phyloP scores from a whole-genome alignment of 257 asterid species.

The Nicotiana benthamiana region DNA sequence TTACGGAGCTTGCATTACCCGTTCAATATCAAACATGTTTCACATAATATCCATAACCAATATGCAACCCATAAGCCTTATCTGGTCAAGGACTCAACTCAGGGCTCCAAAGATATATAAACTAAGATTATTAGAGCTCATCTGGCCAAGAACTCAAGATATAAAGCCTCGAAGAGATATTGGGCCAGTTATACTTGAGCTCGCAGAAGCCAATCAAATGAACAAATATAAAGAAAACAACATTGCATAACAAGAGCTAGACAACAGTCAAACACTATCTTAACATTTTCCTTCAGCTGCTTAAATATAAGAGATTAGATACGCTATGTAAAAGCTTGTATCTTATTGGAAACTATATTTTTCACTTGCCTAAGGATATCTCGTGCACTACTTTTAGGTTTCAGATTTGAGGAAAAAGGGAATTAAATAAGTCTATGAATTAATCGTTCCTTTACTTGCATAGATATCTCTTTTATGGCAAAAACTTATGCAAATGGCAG shows the following conservation, averaged over 20 bases:
- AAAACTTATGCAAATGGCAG: not conserved
- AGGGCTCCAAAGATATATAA: not conserved
- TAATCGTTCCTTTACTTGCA: not conserved
- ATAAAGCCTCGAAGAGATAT: not conserved
- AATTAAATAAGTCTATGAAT: too few relatives aligned
- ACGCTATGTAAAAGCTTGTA: too few relatives aligned
- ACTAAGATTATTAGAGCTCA: not conserved
- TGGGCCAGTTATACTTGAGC: not conserved
- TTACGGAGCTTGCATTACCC: not conserved
- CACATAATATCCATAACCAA: not conserved
- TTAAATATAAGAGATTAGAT: not conserved
- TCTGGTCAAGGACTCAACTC: too few relatives aligned
- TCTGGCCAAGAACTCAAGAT: not conserved
- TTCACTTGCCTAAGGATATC: not conserved
- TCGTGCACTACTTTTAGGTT: not conserved
- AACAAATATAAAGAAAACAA: not conserved
- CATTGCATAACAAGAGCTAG: not conserved
- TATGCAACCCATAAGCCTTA: not conserved
- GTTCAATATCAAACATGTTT: not conserved
- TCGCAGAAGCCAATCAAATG: not conserved
- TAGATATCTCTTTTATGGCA: not conserved
- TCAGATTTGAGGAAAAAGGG: not conserved
- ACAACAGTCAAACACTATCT: not conserved
- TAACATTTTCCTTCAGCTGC: not conserved
- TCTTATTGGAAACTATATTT: not conserved